A percentile compares a stretch with the other conserved stretches of the same genome.
phyloP scores from a whole-genome alignment of 768 basidiomycete genomes.

The Sarcodon sp. region DNA sequence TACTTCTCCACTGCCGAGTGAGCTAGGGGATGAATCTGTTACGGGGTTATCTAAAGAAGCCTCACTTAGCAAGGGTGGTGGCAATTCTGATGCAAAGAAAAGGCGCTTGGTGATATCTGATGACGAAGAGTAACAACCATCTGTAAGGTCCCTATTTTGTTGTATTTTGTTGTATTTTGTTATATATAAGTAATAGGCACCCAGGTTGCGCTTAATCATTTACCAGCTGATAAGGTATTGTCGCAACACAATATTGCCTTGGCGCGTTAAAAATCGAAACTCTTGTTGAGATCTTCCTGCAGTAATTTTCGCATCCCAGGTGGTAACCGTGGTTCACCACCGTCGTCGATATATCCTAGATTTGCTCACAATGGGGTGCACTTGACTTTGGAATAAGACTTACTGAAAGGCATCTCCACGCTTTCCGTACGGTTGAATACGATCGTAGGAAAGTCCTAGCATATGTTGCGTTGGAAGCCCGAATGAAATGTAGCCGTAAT shows the following conservation, averaged over 20 bases:
- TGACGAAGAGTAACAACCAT: constrained; percentile 18
- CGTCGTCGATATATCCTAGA: constrained; percentile 32
- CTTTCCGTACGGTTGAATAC: constrained; percentile 76
- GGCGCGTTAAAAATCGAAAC: constrained; percentile 57
- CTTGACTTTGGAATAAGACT: neutral
- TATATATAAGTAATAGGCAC: neutral
- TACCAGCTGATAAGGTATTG: neutral
- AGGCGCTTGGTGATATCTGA: constrained; percentile 23
- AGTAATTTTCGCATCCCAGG: constrained; percentile 84
- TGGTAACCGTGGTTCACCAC: constrained; percentile 64
- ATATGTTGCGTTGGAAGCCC: neutral
- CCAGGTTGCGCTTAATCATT: neutral
- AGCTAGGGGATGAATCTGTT: neutral
- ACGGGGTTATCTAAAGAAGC: too few relatives aligned
- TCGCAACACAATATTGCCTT: too few relatives aligned
- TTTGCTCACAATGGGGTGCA: neutral
- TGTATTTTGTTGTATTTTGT: neutral
- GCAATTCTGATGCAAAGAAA: constrained; percentile 8
- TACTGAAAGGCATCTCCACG: constrained; percentile 91
- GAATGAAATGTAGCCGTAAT: neutral
- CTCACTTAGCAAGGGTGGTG: neutral
- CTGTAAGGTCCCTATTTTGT: neutral
- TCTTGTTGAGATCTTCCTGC: constrained; percentile 75
- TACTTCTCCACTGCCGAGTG: neutral
- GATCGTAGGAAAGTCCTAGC: constrained; percentile 83